Conservation (phyloP, 1,139 yeast species). For the Protomyces inundatus region DNA sequence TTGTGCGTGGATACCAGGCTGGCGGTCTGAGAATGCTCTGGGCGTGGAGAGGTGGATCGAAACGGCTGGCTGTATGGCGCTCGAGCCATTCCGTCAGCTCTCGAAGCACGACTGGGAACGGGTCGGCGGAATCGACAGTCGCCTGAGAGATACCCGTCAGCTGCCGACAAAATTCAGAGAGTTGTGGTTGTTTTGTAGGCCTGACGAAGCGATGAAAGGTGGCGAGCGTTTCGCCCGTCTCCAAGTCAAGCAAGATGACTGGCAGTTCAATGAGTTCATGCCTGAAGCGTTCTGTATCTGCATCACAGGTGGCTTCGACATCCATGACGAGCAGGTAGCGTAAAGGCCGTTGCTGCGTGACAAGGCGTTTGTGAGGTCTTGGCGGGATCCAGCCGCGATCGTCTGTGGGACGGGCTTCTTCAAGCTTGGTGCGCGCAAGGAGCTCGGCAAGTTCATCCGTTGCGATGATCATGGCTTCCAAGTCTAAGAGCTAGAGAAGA, state of each 20-base stretch:
- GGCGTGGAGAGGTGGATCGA: slow-evolving; percentile 6
- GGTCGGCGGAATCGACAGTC: slow-evolving; percentile 31
- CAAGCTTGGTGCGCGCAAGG: background rate
- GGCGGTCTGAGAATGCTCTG: background rate
- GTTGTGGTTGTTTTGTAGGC: slow-evolving; percentile 25
- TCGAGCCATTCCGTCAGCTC: slow-evolving; percentile 30
- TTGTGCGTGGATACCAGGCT: background rate
- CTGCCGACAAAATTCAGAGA: slow-evolving; percentile 29
- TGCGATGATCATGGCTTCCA: too few relatives aligned
- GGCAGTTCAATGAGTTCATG: slow-evolving; percentile 35
- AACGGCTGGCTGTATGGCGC: slow-evolving; percentile 17
- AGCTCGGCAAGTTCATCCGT: too few relatives aligned
- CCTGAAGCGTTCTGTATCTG: slow-evolving; percentile 9
- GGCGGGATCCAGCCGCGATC: background rate
- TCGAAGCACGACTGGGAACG: slow-evolving; percentile 31
- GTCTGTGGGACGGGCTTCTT: background rate
- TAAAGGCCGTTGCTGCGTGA: slow-evolving; percentile 8
- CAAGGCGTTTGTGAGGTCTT: background rate
- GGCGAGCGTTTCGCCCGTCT: slow-evolving; percentile 28
- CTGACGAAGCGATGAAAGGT: slow-evolving; percentile 30
- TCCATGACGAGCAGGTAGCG: slow-evolving; percentile 34
- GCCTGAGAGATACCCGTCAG: slow-evolving; percentile 32
- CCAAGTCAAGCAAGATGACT: slow-evolving; percentile 31
- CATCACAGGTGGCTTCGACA: slow-evolving; percentile 34
- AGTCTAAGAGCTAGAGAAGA: too few relatives aligned